A percentile compares a stretch with the other conserved stretches of the same genome.
Evolutionary conservation across 371 early-diverging fungal species (phyloP).

Genomic region (Mucor mucedo): DNA sequence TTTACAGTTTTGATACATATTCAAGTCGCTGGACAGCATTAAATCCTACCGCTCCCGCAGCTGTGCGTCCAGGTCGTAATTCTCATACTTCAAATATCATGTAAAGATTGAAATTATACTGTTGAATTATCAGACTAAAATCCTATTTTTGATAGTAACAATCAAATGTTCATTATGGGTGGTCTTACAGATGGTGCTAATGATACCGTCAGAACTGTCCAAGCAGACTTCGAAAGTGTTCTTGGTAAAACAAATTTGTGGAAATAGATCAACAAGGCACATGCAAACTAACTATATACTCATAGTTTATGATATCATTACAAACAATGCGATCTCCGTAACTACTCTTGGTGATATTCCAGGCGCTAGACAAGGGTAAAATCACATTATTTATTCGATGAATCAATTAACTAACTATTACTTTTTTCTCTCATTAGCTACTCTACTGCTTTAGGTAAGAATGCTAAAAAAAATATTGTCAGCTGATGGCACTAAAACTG

Average conservation of each 20-base stretch:
- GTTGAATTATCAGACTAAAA: not conserved
- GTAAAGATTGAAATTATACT: slow-evolving; percentile 18
- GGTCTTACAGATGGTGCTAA: slow-evolving; percentile 26
- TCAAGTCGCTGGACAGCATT: slow-evolving; percentile 26
- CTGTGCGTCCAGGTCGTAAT: slow-evolving; percentile 34
- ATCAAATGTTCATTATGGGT: slow-evolving; percentile 49
- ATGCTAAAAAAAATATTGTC: not conserved
- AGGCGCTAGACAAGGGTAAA: slow-evolving; percentile 27
- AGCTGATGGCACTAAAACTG: not conserved
- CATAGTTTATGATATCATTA: slow-evolving; percentile 41
- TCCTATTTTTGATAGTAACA: slow-evolving; percentile 23
- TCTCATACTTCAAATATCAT: slow-evolving; percentile 40
- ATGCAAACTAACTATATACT: not conserved
- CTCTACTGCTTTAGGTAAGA: slow-evolving; percentile 39
- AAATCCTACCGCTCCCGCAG: slow-evolving; percentile 27
- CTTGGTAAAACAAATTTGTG: slow-evolving; percentile 24
- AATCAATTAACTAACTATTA: not conserved
- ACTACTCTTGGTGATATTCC: slow-evolving; percentile 51
- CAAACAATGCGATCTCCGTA: slow-evolving; percentile 40
- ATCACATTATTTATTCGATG: not conserved
- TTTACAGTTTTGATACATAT: slow-evolving; percentile 19
- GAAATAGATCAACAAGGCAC: not conserved
- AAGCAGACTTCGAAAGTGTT: slow-evolving; percentile 46
- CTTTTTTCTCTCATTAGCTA: slow-evolving; percentile 18
- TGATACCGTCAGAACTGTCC: slow-evolving; percentile 1